These are phyloP conservation scores for Aureobasidium leucospermi DNA, from an alignment of 2,329 filamentous ascomycete genomes.

Conservation along the genomic window DNA sequence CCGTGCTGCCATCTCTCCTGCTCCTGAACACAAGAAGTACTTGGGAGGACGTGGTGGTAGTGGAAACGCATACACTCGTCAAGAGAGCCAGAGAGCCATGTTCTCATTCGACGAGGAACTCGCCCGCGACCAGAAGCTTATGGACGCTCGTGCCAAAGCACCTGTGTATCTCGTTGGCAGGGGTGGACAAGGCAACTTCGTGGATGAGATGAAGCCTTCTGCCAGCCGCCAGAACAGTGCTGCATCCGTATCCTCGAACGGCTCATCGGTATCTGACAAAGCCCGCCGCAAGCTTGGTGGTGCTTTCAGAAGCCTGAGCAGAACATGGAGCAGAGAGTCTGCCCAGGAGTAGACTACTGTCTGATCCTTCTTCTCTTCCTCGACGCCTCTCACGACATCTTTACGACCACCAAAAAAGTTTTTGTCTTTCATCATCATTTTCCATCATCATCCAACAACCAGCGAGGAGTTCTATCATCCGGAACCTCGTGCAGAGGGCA, in stretches of 20 bases:
- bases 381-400: neutral
- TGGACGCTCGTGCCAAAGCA: constrained; percentile 41
- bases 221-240: constrained; percentile 13
- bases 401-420: constrained; percentile 7
- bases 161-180: constrained; percentile 59
- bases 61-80: constrained; percentile 48
- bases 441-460: constrained; percentile 4
- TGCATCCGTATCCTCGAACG: constrained; percentile 8
- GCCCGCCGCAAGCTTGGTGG: constrained; percentile 2
- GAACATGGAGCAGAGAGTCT: constrained; percentile 6
- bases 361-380: neutral
- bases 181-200: constrained; percentile 52
- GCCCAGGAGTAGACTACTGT: neutral
- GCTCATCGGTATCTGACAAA: constrained; percentile 10
- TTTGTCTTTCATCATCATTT: constrained; percentile 1
- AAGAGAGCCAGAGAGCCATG: constrained; percentile 50
- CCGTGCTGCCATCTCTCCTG: constrained; percentile 41
- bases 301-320: constrained; percentile 6
- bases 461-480: constrained; percentile 5
- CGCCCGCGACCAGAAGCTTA: constrained; percentile 48
- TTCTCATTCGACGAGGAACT: constrained; percentile 65
- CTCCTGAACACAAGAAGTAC: constrained; percentile 44
- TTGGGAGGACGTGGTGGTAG: constrained; percentile 51
- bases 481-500: neutral
- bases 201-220: constrained; percentile 32